Evolutionary conservation across 1,284 basidiomycete species (phyloP), one percentile per base, ranked within the genome.

Genomic region (Pseudozyma flocculosa): DNA sequence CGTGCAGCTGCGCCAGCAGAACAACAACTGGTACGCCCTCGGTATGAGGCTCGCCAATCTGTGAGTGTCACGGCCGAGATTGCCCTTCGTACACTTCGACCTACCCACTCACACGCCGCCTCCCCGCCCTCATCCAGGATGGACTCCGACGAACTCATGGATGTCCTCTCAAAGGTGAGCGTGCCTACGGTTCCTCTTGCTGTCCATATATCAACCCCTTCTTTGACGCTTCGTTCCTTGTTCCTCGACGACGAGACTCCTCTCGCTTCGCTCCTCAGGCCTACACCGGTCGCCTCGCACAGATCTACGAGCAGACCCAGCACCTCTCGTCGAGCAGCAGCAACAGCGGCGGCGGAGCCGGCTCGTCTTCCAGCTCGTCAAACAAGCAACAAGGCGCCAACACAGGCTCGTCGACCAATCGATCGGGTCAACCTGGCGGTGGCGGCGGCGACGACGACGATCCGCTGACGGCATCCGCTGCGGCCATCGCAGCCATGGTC

Each of bases 21-120:
- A 61, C 55, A 60, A 59, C 7, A 62, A 70, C 41, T 77, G 73
- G 73, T 77, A 76, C 50, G 75, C 73, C 13, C 48, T 77, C 2
- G 75, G 71, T 4, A 45, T 60, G 13, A 63, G 75, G 0, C 57
- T 77, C 1, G 72, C 67, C n/a, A 52, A 63, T 21, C 39, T 75
- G 70, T 72, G 48, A 57, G 68, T 63, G 26, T 17, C 18, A 32
- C 24, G 40, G n/a, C n/a, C 26, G 7, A 24, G 26, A n/a, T 21
- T 30, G 22, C 17, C 34, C 17, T 18, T 9, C 13, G 10, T 9
- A 11, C n/a, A 14, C n/a, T 30, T 19, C 26, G 29, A 43, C 21
- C 14, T 11, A 1, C 21, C n/a, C n/a, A n/a, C n/a, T n/a, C n/a
- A n/a, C n/a, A n/a, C n/a, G n/a, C n/a, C n/a, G n/a, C n/a, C n/a